These are phyloP conservation scores for Malassezia nana DNA, from an alignment of 1,284 basidiomycete genomes.

Conservation along the genomic window DNA sequence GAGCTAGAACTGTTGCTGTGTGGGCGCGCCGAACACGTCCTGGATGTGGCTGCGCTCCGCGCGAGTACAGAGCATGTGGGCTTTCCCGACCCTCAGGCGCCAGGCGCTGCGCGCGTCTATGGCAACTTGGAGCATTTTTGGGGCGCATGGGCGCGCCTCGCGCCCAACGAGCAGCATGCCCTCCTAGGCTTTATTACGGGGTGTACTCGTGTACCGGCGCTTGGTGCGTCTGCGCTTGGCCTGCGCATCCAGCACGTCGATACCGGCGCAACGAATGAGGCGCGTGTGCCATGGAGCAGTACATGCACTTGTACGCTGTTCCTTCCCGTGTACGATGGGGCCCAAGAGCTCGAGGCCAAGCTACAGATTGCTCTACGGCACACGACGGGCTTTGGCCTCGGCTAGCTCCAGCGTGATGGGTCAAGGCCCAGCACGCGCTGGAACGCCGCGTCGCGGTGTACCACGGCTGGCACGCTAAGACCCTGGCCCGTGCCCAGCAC, in stretches of 20 bases:
- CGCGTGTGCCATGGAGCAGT: constrained; percentile 29
- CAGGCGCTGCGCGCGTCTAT: neutral
- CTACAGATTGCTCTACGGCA: constrained; percentile 27
- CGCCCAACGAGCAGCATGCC: constrained; percentile 18
- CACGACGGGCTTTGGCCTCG: constrained; percentile 29
- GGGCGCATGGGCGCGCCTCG: constrained; percentile 19
- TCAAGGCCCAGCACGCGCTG: constrained; percentile 7
- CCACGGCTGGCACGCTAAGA: constrained; percentile 7
- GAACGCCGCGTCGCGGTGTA: constrained; percentile 12
- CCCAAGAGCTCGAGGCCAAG: constrained; percentile 18
- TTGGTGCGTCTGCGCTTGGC: constrained; percentile 23
- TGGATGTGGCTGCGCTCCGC: constrained; percentile 23
- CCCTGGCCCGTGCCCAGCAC: neutral
- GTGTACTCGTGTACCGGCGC: constrained; percentile 25
- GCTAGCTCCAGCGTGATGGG: constrained; percentile 10
- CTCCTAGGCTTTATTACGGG: constrained; percentile 36
- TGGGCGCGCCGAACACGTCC: constrained; percentile 14
- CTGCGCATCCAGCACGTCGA: constrained; percentile 28
- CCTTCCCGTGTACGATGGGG: constrained; percentile 21
- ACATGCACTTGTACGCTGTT: constrained; percentile 36
- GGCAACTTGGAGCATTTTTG: constrained; percentile 21
- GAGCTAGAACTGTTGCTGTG: constrained; percentile 5
- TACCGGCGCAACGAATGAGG: neutral
- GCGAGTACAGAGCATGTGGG: constrained; percentile 17
- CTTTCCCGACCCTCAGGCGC: constrained; percentile 7